Conservation (phyloP, 768 basidiomycete genomes). For the Strobilomyces echinocephalus region DNA sequence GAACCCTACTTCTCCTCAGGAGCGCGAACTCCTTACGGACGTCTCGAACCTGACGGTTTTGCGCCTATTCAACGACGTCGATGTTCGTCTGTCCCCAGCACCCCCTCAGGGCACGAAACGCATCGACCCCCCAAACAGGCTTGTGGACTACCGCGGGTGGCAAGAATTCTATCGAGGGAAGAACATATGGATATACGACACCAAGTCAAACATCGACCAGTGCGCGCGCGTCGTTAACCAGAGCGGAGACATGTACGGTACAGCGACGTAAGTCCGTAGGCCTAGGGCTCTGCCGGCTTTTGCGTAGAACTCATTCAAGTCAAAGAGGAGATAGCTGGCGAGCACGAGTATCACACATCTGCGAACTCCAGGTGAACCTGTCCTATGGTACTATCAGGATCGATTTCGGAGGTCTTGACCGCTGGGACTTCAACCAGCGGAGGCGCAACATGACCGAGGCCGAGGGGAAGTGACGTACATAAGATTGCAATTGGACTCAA, state of each 20-base stretch:
- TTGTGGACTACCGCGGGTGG: slow-evolving; percentile 60
- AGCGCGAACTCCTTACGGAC: slow-evolving; percentile 39
- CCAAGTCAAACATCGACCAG: slow-evolving; percentile 58
- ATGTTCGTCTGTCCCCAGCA: slow-evolving; percentile 51
- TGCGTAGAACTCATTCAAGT: slow-evolving; percentile 3
- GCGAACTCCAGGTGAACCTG: slow-evolving; percentile 69
- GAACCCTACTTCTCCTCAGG: slow-evolving; percentile 39
- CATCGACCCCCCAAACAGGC: slow-evolving; percentile 47
- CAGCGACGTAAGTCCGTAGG: slow-evolving; percentile 61
- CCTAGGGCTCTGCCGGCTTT: background rate
- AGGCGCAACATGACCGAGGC: slow-evolving; percentile 61
- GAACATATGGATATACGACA: slow-evolving; percentile 73
- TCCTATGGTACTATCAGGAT: slow-evolving; percentile 57
- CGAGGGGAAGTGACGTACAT: slow-evolving; percentile 9
- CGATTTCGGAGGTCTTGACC: slow-evolving; percentile 71
- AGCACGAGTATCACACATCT: slow-evolving; percentile 61
- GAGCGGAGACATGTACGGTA: slow-evolving; percentile 62
- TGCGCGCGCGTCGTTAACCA: slow-evolving; percentile 65
- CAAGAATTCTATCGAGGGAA: slow-evolving; percentile 72
- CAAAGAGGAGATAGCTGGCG: slow-evolving; percentile 80
- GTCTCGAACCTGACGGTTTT: slow-evolving; percentile 65
- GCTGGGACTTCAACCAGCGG: slow-evolving; percentile 65
- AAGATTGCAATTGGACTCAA: background rate
- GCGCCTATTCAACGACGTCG: slow-evolving; percentile 68
- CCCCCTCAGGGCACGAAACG: slow-evolving; percentile 43